Percentiles rank a stretch among this genome's conserved stretches.
phyloP scores from a whole-genome alignment of 2,329 filamentous ascomycete species.

The Hymenoscyphus albidus region DNA sequence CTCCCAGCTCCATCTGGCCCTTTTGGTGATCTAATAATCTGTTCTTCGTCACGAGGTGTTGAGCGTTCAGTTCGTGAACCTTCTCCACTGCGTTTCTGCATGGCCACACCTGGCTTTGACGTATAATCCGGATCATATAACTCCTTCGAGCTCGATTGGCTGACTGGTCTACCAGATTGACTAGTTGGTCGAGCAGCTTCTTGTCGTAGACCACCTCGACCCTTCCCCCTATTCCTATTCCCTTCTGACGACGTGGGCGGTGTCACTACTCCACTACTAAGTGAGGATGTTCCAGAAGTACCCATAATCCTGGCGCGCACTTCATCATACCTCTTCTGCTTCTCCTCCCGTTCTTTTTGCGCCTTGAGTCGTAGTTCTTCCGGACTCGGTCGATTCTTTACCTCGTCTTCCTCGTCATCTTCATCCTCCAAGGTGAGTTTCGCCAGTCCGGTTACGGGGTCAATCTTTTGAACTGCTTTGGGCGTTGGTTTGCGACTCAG shows the following conservation, averaged over 20 bases:
- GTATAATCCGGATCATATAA: slow-evolving; percentile 75
- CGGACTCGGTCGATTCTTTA: slow-evolving; percentile 60
- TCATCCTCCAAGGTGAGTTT: slow-evolving; percentile 49
- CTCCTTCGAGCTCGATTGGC: slow-evolving; percentile 46
- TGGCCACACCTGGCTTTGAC: slow-evolving; percentile 55
- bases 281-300: slow-evolving; percentile 56
- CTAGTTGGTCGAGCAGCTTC: slow-evolving; percentile 35
- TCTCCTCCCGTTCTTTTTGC: slow-evolving; percentile 78
- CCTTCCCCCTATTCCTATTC: slow-evolving; percentile 46
- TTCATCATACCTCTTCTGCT: slow-evolving; percentile 86
- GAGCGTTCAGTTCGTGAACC: slow-evolving; percentile 41
- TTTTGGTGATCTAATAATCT: slow-evolving; percentile 68
- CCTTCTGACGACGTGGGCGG: slow-evolving; percentile 51
- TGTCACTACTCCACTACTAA: slow-evolving; percentile 50
- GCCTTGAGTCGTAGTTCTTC: slow-evolving; percentile 77
- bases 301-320: slow-evolving; percentile 85
- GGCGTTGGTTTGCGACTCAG: slow-evolving; percentile 75
- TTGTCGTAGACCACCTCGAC: slow-evolving; percentile 38
- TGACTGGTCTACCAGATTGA: slow-evolving; percentile 35
- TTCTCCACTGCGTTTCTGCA: slow-evolving; percentile 43
- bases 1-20: slow-evolving; percentile 75
- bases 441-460: slow-evolving; percentile 48
- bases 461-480: slow-evolving; percentile 55
- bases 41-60: slow-evolving; percentile 56
- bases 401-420: slow-evolving; percentile 62